Percentiles rank a stretch among this genome's conserved stretches.
Conservation (phyloP, 2,329 filamentous ascomycete genomes). For the Fusarium luffae region DNA sequence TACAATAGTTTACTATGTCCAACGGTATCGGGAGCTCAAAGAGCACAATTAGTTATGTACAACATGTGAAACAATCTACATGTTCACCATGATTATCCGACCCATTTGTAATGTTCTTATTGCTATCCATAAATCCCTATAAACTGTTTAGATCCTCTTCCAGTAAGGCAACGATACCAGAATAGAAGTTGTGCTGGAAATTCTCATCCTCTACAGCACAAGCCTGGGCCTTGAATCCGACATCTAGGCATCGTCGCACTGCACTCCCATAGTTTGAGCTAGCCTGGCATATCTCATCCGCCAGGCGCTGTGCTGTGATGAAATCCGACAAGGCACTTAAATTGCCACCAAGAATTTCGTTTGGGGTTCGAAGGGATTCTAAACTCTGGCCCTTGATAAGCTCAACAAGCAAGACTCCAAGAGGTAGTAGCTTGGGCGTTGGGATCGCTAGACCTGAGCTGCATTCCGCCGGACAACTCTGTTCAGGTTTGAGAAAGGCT, state of each 20-base stretch:
- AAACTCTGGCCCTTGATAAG: neutral
- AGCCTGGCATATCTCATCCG: neutral
- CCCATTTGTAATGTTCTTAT: neutral
- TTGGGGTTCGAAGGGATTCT: neutral
- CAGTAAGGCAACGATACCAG: neutral
- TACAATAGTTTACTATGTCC: neutral
- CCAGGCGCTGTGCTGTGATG: neutral
- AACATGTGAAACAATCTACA: neutral
- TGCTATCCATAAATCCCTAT: neutral
- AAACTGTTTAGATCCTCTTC: neutral
- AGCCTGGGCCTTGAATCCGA: neutral
- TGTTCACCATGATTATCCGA: neutral
- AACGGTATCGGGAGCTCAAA: neutral
- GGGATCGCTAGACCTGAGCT: neutral
- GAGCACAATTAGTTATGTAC: neutral
- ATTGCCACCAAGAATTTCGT: neutral
- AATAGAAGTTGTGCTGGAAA: constrained; percentile 2
- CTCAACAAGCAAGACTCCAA: neutral
- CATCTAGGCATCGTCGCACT: neutral
- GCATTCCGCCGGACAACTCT: too few species aligned
- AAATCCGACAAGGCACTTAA: neutral
- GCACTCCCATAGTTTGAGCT: neutral
- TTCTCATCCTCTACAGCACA: neutral
- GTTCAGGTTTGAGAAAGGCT: neutral
- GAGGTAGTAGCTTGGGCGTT: neutral